Evolutionary conservation across 1,284 basidiomycete species (phyloP).

Genomic region (Ustilago nuda): DNA sequence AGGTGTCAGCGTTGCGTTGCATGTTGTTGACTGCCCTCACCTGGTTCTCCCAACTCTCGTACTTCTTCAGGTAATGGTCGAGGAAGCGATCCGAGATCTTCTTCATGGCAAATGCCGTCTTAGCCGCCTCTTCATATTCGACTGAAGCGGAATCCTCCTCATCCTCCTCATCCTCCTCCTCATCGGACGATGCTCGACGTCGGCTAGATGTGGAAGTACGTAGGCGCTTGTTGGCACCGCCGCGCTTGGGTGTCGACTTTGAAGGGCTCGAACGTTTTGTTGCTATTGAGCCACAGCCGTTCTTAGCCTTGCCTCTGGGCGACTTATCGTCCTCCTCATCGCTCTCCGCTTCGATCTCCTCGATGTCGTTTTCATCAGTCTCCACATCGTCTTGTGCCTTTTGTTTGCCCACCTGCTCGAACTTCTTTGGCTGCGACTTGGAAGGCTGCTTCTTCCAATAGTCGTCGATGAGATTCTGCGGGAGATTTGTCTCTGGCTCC

Average conservation of each 20-base stretch:
- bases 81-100: slow-evolving; percentile 27
- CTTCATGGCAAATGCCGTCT: slow-evolving; percentile 11
- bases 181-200: slow-evolving; percentile 10
- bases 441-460: slow-evolving; percentile 53
- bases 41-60: slow-evolving; percentile 33
- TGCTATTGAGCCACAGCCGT: slow-evolving; percentile 3
- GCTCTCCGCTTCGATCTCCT: slow-evolving; percentile 19
- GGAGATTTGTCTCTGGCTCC: slow-evolving; percentile 49
- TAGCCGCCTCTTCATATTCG: not conserved
- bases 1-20: slow-evolving; percentile 32
- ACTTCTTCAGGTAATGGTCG: slow-evolving; percentile 18
- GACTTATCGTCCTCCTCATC: slow-evolving; percentile 16
- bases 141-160: not conserved
- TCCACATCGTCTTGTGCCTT: slow-evolving; percentile 13
- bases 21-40: slow-evolving; percentile 41
- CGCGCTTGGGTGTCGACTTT: slow-evolving; percentile 10
- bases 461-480: slow-evolving; percentile 20
- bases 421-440: slow-evolving; percentile 48
- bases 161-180: slow-evolving; percentile 7
- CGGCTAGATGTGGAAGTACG: slow-evolving; percentile 15
- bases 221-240: slow-evolving; percentile 12
- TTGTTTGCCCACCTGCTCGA: slow-evolving; percentile 24
- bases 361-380: slow-evolving; percentile 25
- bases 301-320: slow-evolving; percentile 11
- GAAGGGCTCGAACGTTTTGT: slow-evolving; percentile 8